A percentile compares a stretch with the other conserved stretches of the same genome.
Conservation (phyloP, 108 stramenopile species). For the Cyclostephanos tholiformis region DNA sequence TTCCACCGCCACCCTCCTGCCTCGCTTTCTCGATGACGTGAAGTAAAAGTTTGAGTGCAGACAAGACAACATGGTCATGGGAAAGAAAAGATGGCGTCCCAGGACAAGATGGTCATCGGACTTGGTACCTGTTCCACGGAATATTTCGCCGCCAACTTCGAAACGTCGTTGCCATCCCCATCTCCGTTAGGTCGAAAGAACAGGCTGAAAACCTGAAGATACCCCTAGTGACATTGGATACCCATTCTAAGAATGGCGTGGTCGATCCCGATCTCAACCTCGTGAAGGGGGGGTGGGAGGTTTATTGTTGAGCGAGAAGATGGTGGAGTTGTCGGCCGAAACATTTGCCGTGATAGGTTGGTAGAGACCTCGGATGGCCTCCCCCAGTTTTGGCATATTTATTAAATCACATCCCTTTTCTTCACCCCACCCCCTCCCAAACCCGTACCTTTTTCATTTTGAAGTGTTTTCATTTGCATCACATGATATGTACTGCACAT, state of each 20-base stretch:
- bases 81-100: too few relatives aligned
- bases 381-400: not conserved
- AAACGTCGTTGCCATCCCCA: slow-evolving; percentile 97
- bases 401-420: too few relatives aligned
- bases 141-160: slow-evolving; percentile 95
- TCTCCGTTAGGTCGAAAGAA: slow-evolving; percentile 95
- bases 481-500: too few relatives aligned
- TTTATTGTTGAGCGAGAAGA: slow-evolving; percentile 95
- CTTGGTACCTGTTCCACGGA: slow-evolving; percentile 98
- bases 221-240: slow-evolving; percentile 94
- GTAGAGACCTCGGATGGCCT: slow-evolving; percentile 3
- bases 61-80: too few relatives aligned
- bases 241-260: slow-evolving; percentile 95
- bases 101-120: slow-evolving; percentile 99
- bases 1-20: too few relatives aligned
- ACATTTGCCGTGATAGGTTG: slow-evolving; percentile 89
- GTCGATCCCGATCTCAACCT: slow-evolving; percentile 95
- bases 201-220: slow-evolving; percentile 92
- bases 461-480: too few relatives aligned
- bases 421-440: too few relatives aligned
- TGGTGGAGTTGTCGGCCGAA: slow-evolving; percentile 89
- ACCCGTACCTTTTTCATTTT: too few relatives aligned
- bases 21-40: too few relatives aligned
- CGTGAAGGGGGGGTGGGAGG: slow-evolving; percentile 99
- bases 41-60: too few relatives aligned